Percentiles rank a stretch among this genome's conserved stretches.
Conservation (phyloP, 768 basidiomycete species). For the Cubamyces sp. region DNA sequence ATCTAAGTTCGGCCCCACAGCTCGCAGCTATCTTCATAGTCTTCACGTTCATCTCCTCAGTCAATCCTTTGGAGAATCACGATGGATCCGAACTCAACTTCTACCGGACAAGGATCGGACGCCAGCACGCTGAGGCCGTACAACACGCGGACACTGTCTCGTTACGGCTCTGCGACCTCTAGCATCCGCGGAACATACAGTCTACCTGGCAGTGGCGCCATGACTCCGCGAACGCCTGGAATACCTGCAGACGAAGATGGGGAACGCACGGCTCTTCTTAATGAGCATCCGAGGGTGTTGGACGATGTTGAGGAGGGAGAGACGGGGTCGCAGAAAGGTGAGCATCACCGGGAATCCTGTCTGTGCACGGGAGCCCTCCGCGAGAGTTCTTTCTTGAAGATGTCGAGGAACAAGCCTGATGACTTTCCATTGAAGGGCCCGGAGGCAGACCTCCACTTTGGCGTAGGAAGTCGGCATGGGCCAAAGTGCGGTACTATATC, state of each 20-base stretch:
- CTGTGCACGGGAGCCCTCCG: background rate
- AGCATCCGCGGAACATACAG: conserved; percentile 18
- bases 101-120: background rate
- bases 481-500: conserved; percentile 72
- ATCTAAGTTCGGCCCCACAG: background rate
- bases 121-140: conserved; percentile 3
- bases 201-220: conserved; percentile 23
- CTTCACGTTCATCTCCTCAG: background rate
- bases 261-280: conserved; percentile 21
- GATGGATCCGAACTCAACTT: background rate
- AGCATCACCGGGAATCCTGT: background rate
- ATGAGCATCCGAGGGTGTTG: conserved; percentile 2
- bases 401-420: background rate
- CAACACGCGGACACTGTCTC: conserved; percentile 16
- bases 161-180: conserved; percentile 22
- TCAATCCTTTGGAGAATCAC: background rate
- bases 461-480: conserved; percentile 34
- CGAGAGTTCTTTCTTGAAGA: background rate
- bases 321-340: conserved; percentile 12
- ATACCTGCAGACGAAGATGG: conserved; percentile 9
- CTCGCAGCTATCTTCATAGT: too few relatives aligned
- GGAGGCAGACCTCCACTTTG: conserved; percentile 4
- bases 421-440: background rate
- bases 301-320: conserved; percentile 14
- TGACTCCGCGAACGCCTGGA: conserved; percentile 25